phyloP scores from a whole-genome alignment of 371 early-diverging fungal species.

The Lichtheimia ramosa region DNA sequence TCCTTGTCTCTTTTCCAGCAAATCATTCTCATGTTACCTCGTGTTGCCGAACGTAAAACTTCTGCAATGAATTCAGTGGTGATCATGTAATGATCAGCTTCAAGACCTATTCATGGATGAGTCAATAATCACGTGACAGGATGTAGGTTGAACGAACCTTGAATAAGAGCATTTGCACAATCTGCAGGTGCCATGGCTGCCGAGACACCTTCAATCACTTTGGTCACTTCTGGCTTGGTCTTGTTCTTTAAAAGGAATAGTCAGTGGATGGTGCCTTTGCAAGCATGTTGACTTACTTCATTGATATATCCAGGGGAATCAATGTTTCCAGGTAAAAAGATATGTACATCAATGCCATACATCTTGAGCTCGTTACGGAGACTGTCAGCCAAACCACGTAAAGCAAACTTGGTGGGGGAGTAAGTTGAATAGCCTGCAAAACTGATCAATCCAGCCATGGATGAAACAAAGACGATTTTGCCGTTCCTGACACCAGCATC shows the following conservation, averaged over 20 bases:
- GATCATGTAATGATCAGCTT: conserved; percentile 51
- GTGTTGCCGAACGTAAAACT: conserved; percentile 45
- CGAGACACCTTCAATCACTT: conserved; percentile 76
- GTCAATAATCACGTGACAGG: background rate
- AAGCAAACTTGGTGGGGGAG: conserved; percentile 81
- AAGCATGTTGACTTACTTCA: conserved; percentile 40
- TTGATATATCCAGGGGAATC: conserved; percentile 76
- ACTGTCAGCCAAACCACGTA: conserved; percentile 77
- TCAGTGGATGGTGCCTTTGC: background rate
- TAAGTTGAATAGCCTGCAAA: conserved; percentile 87
- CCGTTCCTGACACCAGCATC: conserved; percentile 58
- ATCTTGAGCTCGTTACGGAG: conserved; percentile 74
- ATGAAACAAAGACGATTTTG: conserved; percentile 79
- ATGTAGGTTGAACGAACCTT: conserved; percentile 24
- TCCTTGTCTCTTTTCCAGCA: too few relatives aligned
- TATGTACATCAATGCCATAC: conserved; percentile 71
- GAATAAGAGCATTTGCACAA: conserved; percentile 62
- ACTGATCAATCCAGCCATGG: conserved; percentile 73
- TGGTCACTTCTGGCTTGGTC: conserved; percentile 83
- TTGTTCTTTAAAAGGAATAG: conserved; percentile 49
- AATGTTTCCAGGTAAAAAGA: conserved; percentile 84
- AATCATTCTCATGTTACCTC: conserved; percentile 24
- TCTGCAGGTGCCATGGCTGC: conserved; percentile 57
- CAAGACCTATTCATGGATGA: conserved; percentile 16
- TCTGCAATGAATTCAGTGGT: conserved; percentile 53